phyloP scores from a whole-genome alignment of 352 stramenopile species.

The Phytophthora fragariae region DNA sequence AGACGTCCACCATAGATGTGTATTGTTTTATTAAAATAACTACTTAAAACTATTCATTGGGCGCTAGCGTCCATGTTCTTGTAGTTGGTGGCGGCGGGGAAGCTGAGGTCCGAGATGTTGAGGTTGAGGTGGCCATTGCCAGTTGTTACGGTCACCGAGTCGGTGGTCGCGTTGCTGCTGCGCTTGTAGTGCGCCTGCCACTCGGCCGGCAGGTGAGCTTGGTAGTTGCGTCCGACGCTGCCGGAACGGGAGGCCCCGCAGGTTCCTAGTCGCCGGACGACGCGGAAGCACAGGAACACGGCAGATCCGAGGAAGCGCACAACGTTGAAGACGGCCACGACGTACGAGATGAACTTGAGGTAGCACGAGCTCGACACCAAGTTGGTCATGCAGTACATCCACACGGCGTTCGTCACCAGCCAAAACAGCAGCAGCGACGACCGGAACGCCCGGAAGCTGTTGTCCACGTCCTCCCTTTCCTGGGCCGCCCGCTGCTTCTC shows the following conservation, averaged over 20 bases:
- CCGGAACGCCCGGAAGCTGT: slow-evolving; percentile 57
- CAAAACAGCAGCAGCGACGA: slow-evolving; percentile 59
- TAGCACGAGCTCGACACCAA: slow-evolving; percentile 60
- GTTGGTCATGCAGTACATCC: slow-evolving; percentile 53
- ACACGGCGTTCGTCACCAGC: slow-evolving; percentile 59
- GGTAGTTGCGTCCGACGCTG: slow-evolving; percentile 17
- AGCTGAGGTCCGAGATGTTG: slow-evolving; percentile 12
- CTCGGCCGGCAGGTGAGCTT: slow-evolving; percentile 23
- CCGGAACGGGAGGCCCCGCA: neutral
- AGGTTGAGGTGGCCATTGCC: slow-evolving; percentile 9
- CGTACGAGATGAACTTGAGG: slow-evolving; percentile 53
- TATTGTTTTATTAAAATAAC: too few relatives aligned
- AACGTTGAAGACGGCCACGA: slow-evolving; percentile 57
- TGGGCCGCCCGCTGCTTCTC: slow-evolving; percentile 39
- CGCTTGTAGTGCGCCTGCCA: slow-evolving; percentile 43
- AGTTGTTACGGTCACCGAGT: slow-evolving; percentile 4
- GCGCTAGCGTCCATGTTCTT: slow-evolving; percentile 3
- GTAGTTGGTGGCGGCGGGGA: slow-evolving; percentile 17
- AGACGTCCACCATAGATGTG: neutral
- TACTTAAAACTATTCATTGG: too few relatives aligned
- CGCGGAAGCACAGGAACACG: slow-evolving; percentile 51
- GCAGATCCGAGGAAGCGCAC: slow-evolving; percentile 46
- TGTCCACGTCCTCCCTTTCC: slow-evolving; percentile 63
- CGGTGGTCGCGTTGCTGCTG: slow-evolving; percentile 19
- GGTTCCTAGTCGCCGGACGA: slow-evolving; percentile 37